phyloP scores from a whole-genome alignment of 805 yeast species.

The Huiozyma naganishii region DNA sequence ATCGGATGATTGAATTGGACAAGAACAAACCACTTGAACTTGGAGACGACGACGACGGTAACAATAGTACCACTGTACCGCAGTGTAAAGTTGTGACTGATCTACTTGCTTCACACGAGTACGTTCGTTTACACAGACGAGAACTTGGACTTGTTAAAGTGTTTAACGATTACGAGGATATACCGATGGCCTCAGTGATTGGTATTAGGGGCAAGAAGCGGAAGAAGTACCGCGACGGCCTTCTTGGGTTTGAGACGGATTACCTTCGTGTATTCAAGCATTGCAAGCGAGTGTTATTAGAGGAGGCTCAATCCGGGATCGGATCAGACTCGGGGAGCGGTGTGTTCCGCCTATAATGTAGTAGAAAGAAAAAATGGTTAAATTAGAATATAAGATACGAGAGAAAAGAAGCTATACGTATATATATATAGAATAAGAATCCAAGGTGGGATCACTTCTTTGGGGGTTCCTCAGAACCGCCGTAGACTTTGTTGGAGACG shows the following conservation, averaged over 20 bases:
- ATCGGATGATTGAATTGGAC: slow-evolving; percentile 1
- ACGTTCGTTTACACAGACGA: slow-evolving; percentile 14
- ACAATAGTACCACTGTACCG: background rate
- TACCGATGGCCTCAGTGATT: slow-evolving; percentile 26
- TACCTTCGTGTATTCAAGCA: slow-evolving; percentile 15
- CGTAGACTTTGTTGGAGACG: slow-evolving; percentile 41
- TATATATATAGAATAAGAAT: no score
- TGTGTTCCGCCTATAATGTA: no score
- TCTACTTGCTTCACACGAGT: slow-evolving; percentile 15
- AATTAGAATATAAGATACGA: no score
- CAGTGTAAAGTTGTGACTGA: slow-evolving; percentile 14
- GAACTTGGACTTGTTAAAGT: slow-evolving; percentile 25
- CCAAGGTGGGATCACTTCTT: no score
- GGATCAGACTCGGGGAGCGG: no score
- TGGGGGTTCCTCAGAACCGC: slow-evolving; percentile 32
- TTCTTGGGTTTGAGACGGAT: slow-evolving; percentile 28
- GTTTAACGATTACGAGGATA: slow-evolving; percentile 27
- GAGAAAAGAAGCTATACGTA: no score
- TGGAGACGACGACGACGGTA: background rate
- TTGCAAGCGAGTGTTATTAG: slow-evolving; percentile 15
- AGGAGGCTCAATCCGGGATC: background rate
- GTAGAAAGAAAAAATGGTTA: no score
- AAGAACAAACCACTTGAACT: slow-evolving; percentile 1
- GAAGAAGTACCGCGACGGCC: slow-evolving; percentile 23
- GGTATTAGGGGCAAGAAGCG: slow-evolving; percentile 30